Conservation (phyloP, 257 asterid species). For the Nicotiana noctiflora region DNA sequence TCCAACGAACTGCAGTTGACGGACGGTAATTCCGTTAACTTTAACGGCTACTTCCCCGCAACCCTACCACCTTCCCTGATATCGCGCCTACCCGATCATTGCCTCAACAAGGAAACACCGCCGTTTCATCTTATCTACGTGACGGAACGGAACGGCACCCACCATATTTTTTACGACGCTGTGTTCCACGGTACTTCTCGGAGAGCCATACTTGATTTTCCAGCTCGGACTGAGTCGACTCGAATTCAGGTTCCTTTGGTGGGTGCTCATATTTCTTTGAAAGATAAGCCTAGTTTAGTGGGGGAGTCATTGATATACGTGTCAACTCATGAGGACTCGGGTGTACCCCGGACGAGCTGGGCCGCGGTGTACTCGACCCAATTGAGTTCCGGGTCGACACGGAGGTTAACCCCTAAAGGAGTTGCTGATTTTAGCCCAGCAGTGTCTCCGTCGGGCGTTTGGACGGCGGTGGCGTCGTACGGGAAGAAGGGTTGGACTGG, state of each 20-base stretch:
- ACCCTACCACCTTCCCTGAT: constrained; percentile 32
- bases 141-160: constrained; percentile 69
- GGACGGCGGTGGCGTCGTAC: constrained; percentile 87
- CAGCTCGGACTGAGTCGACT: constrained; percentile 7
- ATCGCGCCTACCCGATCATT: constrained; percentile 12
- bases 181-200: constrained; percentile 8
- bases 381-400: constrained; percentile 46
- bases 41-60: constrained; percentile 63
- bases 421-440: constrained; percentile 87
- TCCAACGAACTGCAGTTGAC: constrained; percentile 50
- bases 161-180: constrained; percentile 46
- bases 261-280: constrained; percentile 60
- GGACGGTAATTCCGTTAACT: constrained; percentile 72
- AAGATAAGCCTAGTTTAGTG: constrained; percentile 64
- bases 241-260: constrained; percentile 48
- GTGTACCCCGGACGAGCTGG: constrained; percentile 76
- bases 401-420: constrained; percentile 58
- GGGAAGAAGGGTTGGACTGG: constrained; percentile 76
- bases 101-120: constrained; percentile 5
- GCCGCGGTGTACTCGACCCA: constrained; percentile 80
- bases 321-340: constrained; percentile 77
- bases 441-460: constrained; percentile 75
- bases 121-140: constrained; percentile 48
- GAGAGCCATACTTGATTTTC: constrained; percentile 27
- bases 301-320: constrained; percentile 60